Base-by-base conservation (phyloP, 179 eudicot genomes). In the Camellia oleifera region DNA sequence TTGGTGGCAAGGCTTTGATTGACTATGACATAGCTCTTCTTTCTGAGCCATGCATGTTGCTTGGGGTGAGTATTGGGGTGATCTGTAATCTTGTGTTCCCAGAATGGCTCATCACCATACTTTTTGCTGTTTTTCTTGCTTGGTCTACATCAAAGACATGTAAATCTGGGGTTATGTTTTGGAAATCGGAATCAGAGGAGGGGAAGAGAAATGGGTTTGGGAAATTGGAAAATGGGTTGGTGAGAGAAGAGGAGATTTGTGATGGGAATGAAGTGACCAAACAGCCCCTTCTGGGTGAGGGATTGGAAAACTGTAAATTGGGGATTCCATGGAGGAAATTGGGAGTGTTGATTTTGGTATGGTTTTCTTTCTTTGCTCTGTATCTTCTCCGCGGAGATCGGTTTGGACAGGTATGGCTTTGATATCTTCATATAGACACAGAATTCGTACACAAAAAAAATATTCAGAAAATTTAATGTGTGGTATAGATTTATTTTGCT, bases 41-140 rank as follows among this genome's bases (percentile, higher is more conserved):
- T 45, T 85, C 93, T 7, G 82, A 88, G 87, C 91, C 93, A 4
- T 84, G 78, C 60, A 88, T 90, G 90, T 76, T 90, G 50, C 72
- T 90, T 44, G 93, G 93, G 7, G 93, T 90, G 65, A 88, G 93
- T 52, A 65, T 83, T 72, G 93, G 93, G 42, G 93, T 90, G 52
- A 82, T 88, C 17, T 84, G 83, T 66, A 90, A 90, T 72, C 26
- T 79, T 13, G 69, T 86, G 26, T 79, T 90, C 63, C 93, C 93
- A 23, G 89, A 87, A 65, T 90, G 91, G 93, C 82, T 90, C 26
- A 87, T 90, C 62, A 90, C 93, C 1, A 61, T 81, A 2, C 65
- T 85, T 40, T 90, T 90, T 74, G 88, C 81, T 9, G 66, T 78
- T 67, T 90, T 90, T 69, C 86, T 90, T 65, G 90, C 86, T 75